Percentiles rank a stretch among this genome's conserved stretches.
phyloP scores from a whole-genome alignment of 2,329 filamentous ascomycete genomes.

The Basipetospora chlamydospora region DNA sequence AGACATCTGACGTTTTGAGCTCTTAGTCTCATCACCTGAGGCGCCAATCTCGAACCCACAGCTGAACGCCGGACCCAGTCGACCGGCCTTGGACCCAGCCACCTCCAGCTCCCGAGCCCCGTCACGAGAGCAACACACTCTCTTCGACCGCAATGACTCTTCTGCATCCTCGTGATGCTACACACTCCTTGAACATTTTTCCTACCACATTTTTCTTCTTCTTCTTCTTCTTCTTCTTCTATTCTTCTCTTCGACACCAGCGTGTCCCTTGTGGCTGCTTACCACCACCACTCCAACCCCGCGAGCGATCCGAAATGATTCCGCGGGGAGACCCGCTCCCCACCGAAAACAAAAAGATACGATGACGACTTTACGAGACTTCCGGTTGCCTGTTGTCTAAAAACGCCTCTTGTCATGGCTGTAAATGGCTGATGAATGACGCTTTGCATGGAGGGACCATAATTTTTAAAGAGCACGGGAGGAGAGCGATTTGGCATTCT shows the following conservation, averaged over 20 bases:
- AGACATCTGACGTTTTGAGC: constrained; percentile 7
- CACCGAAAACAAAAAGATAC: constrained; percentile 6
- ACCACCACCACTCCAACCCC: no score
- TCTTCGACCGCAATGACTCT: no score
- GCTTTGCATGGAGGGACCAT: constrained; percentile 26
- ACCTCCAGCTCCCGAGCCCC: no score
- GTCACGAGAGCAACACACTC: no score
- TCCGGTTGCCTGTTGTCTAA: constrained; percentile 9
- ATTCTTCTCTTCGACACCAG: neutral
- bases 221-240: neutral
- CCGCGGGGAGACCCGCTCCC: neutral
- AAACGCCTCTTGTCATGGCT: constrained; percentile 5
- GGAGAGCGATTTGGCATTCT: constrained; percentile 8
- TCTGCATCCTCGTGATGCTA: neutral
- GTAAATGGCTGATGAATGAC: constrained; percentile 27
- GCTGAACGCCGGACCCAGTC: neutral
- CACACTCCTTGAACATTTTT: constrained; percentile 5
- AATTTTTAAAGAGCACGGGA: constrained; percentile 11
- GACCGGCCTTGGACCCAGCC: no score
- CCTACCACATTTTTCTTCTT: constrained; percentile 2
- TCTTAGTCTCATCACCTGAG: constrained; percentile 6
- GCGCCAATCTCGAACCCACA: neutral
- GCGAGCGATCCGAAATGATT: constrained; percentile 3
- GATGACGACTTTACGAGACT: constrained; percentile 9
- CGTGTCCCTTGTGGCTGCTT: neutral